These are phyloP conservation scores for Pseudomassariella vexata DNA, from an alignment of 2,329 filamentous ascomycete genomes.

Conservation along the genomic window DNA sequence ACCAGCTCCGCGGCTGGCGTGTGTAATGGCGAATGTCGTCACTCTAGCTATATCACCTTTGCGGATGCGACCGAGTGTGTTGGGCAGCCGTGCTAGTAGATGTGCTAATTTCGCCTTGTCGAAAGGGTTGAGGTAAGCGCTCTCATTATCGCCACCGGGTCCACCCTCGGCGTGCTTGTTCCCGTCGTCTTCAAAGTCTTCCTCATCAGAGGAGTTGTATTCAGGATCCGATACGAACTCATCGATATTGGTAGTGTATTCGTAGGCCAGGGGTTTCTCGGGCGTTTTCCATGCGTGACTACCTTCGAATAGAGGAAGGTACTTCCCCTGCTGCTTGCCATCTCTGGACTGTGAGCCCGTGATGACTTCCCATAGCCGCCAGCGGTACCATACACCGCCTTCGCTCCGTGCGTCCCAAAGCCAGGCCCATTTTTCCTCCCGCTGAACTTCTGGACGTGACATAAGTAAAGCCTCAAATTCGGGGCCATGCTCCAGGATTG, in stretches of 20 bases:
- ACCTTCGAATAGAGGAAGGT: conserved; percentile 67
- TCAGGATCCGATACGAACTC: conserved; percentile 80
- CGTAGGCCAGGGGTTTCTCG: conserved; percentile 67
- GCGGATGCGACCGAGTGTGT: conserved; percentile 64
- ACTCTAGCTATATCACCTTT: conserved; percentile 83
- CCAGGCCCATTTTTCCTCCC: conserved; percentile 89
- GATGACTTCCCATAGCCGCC: conserved; percentile 83
- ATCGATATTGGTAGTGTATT: conserved; percentile 70
- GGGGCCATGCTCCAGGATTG: conserved; percentile 70
- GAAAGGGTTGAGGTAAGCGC: conserved; percentile 71
- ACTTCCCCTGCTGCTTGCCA: conserved; percentile 42
- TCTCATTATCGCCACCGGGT: conserved; percentile 35
- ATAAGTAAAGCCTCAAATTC: conserved; percentile 92
- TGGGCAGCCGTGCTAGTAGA: conserved; percentile 76
- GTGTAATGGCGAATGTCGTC: conserved; percentile 82
- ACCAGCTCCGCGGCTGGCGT: conserved; percentile 77
- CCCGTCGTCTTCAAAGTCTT: conserved; percentile 60
- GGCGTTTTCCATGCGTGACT: conserved; percentile 74
- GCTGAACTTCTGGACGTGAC: conserved; percentile 76
- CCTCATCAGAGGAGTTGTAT: conserved; percentile 83
- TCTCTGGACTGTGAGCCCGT: conserved; percentile 50
- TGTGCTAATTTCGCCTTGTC: conserved; percentile 81
- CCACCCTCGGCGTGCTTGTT: conserved; percentile 31
- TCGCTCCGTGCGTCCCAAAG: conserved; percentile 78
- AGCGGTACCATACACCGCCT: conserved; percentile 86